These are phyloP conservation scores for Claviceps fusiformis DNA, from an alignment of 2,329 filamentous ascomycete species.

Conservation along the genomic window DNA sequence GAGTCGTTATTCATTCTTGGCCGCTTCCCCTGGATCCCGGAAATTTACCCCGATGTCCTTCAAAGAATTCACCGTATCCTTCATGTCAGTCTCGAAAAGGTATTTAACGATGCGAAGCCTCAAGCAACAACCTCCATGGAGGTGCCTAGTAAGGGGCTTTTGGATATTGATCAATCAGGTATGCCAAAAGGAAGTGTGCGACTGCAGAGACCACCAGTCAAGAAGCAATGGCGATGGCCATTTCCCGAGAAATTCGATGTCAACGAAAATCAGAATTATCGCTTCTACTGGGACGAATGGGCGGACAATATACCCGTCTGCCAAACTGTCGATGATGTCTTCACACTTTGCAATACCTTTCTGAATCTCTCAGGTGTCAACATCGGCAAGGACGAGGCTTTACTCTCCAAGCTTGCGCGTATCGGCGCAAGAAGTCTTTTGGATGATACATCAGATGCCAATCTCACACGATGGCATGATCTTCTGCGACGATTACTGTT, in stretches of 20 bases:
- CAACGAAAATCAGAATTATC: conserved; percentile 65
- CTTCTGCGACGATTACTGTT: conserved; percentile 74
- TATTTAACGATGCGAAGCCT: conserved; percentile 40
- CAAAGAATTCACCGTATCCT: conserved; percentile 74
- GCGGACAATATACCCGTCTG: conserved; percentile 84
- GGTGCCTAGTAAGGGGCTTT: conserved; percentile 30
- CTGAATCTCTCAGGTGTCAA: conserved; percentile 77
- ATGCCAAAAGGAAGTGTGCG: conserved; percentile 57
- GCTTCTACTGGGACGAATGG: conserved; percentile 98
- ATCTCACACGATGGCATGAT: conserved; percentile 69
- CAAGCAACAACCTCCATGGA: conserved; percentile 16
- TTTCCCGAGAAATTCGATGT: conserved; percentile 65
- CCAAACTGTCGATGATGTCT: conserved; percentile 80
- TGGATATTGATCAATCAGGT: conserved; percentile 48
- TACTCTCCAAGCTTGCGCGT: conserved; percentile 70
- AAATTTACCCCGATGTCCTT: conserved; percentile 69
- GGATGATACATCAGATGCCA: conserved; percentile 55
- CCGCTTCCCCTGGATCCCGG: conserved; percentile 82
- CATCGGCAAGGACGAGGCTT: conserved; percentile 68
- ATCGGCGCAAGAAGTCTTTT: conserved; percentile 68
- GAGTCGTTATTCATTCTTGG: conserved; percentile 88
- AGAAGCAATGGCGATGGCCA: conserved; percentile 68
- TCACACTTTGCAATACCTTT: conserved; percentile 71
- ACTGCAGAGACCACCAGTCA: conserved; percentile 43
- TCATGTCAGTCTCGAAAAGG: conserved; percentile 65